Evolutionary conservation across 2,329 filamentous ascomycete species (phyloP), one percentile per base, ranked within the genome.

Genomic region (Trichoderma aggressivum): DNA sequence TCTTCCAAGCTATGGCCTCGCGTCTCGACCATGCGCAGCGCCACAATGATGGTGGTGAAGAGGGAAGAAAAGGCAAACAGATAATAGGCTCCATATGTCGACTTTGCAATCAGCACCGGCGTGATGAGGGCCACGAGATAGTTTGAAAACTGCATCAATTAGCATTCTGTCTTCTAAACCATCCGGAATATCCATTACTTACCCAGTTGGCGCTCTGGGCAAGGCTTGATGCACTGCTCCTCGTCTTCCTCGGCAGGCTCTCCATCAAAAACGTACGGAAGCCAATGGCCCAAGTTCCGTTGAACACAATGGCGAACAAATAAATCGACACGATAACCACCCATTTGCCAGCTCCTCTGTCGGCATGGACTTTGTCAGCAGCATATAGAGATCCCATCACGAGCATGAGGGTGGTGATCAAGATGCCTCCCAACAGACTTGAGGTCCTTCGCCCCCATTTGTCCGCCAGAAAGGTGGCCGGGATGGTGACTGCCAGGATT

Each of bases 261-360:
- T 90, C 88, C 0, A 86, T 82, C 0, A 84, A 80, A 73, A 86
- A 89, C 0, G 88, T 84, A 55, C 85, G 83, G 60, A 88, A 81
- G 0, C 82, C 81, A 5, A 90, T 83, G 0, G 82, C 87, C 86
- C 88, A 89, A 0, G 86, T 84, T 2, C 77, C 77, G 21, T 78
- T 82, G 69, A 81, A 88, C 0, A 82, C 77, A 5, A 84, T 79
- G 1, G 84, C 82, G 68, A 86, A 87, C 1, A 86, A 47, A 71
- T 86, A 88, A 53, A 88, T 85, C 26, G 78, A 80, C 0, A 86
- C 82, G 5, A 88, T 83, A 1, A 87, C 84, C 0, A 86, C 80
- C 85, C 86, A 87, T 66, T 84, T 79, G 0, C 79, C 85, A 0
- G 79, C 79, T 0, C 82, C 82, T 10, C 75, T 70, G 24, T 77